Evolutionary conservation across 2,329 filamentous ascomycete species (phyloP).

Genomic region (Aspergillus sp.): DNA sequence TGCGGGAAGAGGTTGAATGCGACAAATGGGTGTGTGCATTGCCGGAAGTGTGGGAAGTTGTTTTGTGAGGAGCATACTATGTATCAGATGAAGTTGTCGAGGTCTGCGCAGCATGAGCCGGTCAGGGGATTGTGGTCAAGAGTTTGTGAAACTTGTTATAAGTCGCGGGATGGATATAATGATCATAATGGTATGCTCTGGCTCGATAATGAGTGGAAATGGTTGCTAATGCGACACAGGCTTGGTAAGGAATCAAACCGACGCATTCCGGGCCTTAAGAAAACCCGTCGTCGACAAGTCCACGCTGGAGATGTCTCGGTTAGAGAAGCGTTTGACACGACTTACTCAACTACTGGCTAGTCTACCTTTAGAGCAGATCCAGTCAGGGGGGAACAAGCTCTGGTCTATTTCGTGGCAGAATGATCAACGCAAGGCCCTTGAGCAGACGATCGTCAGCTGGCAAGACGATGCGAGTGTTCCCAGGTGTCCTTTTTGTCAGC

Average conservation of each 20-base stretch:
- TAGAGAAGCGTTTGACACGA: conserved; percentile 88
- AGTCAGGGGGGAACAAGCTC: conserved; percentile 42
- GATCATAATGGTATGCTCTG: conserved; percentile 58
- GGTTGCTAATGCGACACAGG: conserved; percentile 34
- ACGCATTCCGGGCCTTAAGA: conserved; percentile 63
- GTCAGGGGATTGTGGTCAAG: conserved; percentile 86
- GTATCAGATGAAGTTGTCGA: conserved; percentile 97
- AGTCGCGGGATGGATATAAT: conserved; percentile 91
- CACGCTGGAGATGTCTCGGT: conserved; percentile 75
- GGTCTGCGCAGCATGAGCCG: conserved; percentile 82
- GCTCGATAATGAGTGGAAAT: neutral
- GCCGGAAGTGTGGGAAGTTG: conserved; percentile 81
- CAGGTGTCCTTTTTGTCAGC: conserved; percentile 88
- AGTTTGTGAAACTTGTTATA: conserved; percentile 98
- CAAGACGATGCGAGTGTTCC: conserved; percentile 77
- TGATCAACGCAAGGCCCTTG: conserved; percentile 69
- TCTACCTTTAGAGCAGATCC: conserved; percentile 60
- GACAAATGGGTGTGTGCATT: conserved; percentile 81
- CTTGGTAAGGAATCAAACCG: conserved; percentile 62
- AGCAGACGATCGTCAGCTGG: conserved; percentile 92
- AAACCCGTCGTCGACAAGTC: conserved; percentile 74
- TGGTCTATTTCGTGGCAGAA: conserved; percentile 59
- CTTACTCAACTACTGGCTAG: conserved; percentile 77
- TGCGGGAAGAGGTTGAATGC: conserved; percentile 75
- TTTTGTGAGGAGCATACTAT: conserved; percentile 98